A percentile compares a stretch with the other conserved stretches of the same genome.
Evolutionary conservation across 2,329 filamentous ascomycete genomes (phyloP).

Genomic region (Colletotrichum liriopes): DNA sequence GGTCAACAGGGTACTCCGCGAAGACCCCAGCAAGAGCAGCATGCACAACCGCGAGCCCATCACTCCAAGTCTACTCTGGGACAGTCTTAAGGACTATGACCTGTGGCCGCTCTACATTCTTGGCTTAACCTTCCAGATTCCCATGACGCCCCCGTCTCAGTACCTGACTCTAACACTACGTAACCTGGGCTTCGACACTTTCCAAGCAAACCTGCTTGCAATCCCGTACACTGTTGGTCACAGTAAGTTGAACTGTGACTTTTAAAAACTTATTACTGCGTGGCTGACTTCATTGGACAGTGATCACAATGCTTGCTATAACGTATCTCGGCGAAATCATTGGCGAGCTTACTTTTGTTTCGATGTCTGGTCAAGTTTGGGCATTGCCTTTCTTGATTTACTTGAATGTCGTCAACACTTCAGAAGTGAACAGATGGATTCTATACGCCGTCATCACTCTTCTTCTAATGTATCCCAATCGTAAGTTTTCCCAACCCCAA

Average conservation of each 20-base stretch:
- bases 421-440: slow-evolving; percentile 52
- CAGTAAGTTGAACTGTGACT: slow-evolving; percentile 42
- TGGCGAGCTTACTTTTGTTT: slow-evolving; percentile 64
- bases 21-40: slow-evolving; percentile 72
- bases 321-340: slow-evolving; percentile 63
- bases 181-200: slow-evolving; percentile 71
- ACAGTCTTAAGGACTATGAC: slow-evolving; percentile 67
- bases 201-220: slow-evolving; percentile 74
- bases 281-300: slow-evolving; percentile 47
- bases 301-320: slow-evolving; percentile 60
- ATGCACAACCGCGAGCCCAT: slow-evolving; percentile 75
- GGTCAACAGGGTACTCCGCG: slow-evolving; percentile 71
- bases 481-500: slow-evolving; percentile 39
- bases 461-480: slow-evolving; percentile 54
- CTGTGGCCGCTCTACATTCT: slow-evolving; percentile 67
- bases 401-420: slow-evolving; percentile 56
- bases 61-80: slow-evolving; percentile 64
- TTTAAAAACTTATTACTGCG: too few relatives aligned
- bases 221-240: slow-evolving; percentile 66
- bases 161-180: slow-evolving; percentile 75
- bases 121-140: slow-evolving; percentile 69
- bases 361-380: slow-evolving; percentile 69
- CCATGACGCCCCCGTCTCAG: slow-evolving; percentile 61
- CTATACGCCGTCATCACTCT: slow-evolving; percentile 54
- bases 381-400: slow-evolving; percentile 71